Conservation (phyloP, 2,329 filamentous ascomycete genomes). For the Ascocoryne sarcoides region DNA sequence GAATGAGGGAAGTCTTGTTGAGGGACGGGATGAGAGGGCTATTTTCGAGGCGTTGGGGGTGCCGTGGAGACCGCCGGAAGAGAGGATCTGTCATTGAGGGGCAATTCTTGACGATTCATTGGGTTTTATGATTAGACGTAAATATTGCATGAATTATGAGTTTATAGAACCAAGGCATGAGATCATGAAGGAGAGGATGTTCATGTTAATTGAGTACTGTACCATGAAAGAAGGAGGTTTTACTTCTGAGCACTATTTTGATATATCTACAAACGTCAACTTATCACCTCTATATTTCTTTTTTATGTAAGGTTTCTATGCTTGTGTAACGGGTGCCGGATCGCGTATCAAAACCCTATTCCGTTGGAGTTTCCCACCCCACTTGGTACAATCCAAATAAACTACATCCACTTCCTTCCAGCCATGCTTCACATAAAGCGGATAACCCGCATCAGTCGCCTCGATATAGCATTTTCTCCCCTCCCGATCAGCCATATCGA, state of each 20-base stretch:
- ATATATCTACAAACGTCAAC: too few relatives aligned
- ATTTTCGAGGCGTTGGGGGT: slow-evolving; percentile 80
- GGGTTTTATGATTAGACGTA: not conserved
- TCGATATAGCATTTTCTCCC: slow-evolving; percentile 31
- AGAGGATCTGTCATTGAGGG: slow-evolving; percentile 57
- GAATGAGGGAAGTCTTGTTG: slow-evolving; percentile 61
- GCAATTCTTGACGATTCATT: too few relatives aligned
- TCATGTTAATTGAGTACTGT: too few relatives aligned
- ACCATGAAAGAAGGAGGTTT: too few relatives aligned
- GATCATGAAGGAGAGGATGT: too few relatives aligned
- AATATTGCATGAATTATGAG: too few relatives aligned
- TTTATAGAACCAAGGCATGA: too few relatives aligned
- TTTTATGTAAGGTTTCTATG: too few relatives aligned
- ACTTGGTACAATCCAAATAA: slow-evolving; percentile 22
- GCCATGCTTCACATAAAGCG: slow-evolving; percentile 32
- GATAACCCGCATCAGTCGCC: slow-evolving; percentile 30
- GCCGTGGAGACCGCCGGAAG: slow-evolving; percentile 70
- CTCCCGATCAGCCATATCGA: slow-evolving; percentile 30
- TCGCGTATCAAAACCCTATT: slow-evolving; percentile 26
- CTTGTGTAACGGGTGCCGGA: slow-evolving; percentile 6
- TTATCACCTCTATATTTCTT: too few relatives aligned
- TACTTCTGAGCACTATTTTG: too few relatives aligned
- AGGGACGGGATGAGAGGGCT: slow-evolving; percentile 63
- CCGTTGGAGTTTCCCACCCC: slow-evolving; percentile 15
- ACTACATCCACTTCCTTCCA: slow-evolving; percentile 30